Base-by-base conservation (phyloP, 1,139 yeast species). In the Meyerozyma carpophila region DNA sequence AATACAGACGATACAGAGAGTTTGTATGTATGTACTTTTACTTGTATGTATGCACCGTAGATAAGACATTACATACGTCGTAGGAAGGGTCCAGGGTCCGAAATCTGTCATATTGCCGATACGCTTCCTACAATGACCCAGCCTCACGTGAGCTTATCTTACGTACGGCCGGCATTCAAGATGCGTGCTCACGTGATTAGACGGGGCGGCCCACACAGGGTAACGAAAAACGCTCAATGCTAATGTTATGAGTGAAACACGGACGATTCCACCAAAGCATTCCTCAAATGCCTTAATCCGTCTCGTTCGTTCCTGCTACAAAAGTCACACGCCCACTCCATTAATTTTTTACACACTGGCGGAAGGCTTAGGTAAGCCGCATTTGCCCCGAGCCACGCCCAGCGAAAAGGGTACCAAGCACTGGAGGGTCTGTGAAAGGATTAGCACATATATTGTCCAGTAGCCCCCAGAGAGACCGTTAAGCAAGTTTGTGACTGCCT, bases 311-410 rank as follows among this genome's bases (percentile, higher is more conserved):
- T 21, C 24, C 24, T 5, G 3, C 24, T 21, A 3, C 24, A 5
- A 6, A 21, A 21, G 6, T 21, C 24, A 6, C 24, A 21, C 6
- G 24, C 8, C 24, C 24, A 21, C 24, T 6, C 6, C 24, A 5
- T 3, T n/a, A n/a, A n/a, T 13, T 13, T 13, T 31, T 31, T 31
- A 13, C 21, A 31, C 26, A 34, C 37, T 14, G 24, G 24, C 21
- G 37, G 26, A 16, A 4, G 10, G 10, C 18, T 34, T 11, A 10
- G 37, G 37, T 20, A 34, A 21, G 18, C 37, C 10, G 3, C 26
- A 13, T 21, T 34, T 21, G 26, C 26, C 37, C n/a, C 37, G 37
- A 34, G 37, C 37, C 37, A 34, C 37, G 37, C 26, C 37, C 37
- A 14, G 37, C 37, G 37, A 34, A 34, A 34, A 34, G 26, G 26